phyloP scores from a whole-genome alignment of 2,329 filamentous ascomycete species.

The Neonectria hederae region DNA sequence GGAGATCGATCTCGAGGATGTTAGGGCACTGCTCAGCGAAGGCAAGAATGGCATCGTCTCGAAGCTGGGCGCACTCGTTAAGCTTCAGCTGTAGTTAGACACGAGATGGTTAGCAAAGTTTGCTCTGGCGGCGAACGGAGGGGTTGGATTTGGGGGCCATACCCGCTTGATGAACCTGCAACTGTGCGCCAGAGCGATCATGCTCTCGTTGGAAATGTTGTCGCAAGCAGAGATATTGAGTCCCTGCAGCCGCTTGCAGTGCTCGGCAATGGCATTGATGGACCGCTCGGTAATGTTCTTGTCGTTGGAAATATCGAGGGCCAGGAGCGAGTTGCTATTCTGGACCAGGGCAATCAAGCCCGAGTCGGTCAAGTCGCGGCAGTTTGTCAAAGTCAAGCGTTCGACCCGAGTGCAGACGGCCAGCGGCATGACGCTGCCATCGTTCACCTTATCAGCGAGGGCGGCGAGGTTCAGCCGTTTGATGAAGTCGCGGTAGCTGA shows the following conservation, averaged over 20 bases:
- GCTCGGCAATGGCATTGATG: constrained; percentile 78
- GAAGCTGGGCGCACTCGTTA: constrained; percentile 88
- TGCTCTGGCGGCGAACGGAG: not conserved
- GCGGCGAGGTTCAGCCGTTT: constrained; percentile 90
- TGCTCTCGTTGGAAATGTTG: constrained; percentile 85
- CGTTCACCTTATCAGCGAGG: constrained; percentile 78
- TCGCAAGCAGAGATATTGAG: constrained; percentile 91
- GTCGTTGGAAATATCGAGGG: constrained; percentile 88
- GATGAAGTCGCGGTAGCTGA: constrained; percentile 89
- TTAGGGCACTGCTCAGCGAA: constrained; percentile 91
- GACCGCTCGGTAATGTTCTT: constrained; percentile 86
- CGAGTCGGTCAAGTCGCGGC: constrained; percentile 82
- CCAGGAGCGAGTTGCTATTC: constrained; percentile 82
- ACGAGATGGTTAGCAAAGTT: constrained; percentile 43
- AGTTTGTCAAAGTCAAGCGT: constrained; percentile 91
- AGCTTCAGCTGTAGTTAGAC: constrained; percentile 78
- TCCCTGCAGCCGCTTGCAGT: constrained; percentile 88
- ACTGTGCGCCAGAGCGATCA: constrained; percentile 80
- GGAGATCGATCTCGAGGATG: constrained; percentile 94
- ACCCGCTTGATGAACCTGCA: constrained; percentile 90
- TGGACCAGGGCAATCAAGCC: constrained; percentile 83
- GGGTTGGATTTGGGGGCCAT: constrained; percentile 47
- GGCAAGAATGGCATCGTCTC: constrained; percentile 81
- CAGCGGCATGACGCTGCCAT: constrained; percentile 87
- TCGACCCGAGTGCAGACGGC: constrained; percentile 89